Evolutionary conservation across 805 yeast genomes (phyloP), one percentile per base, ranked within the genome.

Genomic region (Barnettozyma siamensis): DNA sequence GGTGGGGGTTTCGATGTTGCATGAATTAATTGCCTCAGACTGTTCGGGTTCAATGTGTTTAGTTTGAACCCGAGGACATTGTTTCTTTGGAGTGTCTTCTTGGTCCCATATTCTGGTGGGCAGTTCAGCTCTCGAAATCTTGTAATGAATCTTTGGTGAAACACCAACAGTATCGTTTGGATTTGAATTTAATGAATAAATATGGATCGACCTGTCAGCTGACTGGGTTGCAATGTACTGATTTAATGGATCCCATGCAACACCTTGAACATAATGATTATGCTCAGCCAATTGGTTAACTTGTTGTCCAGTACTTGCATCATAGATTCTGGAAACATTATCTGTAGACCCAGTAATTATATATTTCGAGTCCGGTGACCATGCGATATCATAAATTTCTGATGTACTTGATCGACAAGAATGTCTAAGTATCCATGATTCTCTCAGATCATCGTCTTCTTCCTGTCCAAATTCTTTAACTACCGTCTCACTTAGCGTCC

Each of bases 261-360:
- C 91, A 3, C 99, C 99, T 62, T 93, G 99, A 3, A 93, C 94
- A 53, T 87, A 91, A 60, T 89, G 96, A 35, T 69, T 67, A 61
- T 93, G 98, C 43, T 84, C 87, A 6, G 76, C 76, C 45, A 81
- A 67, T 49, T 78, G 82, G 21, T 68, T 60, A 1, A 83, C 66
- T 49, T 78, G 73, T 24, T 67, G 65, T 0, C 91, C 93, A 2
- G 70, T 70, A 1, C 59, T 54, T 5, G 74, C 76, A 46, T 73
- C 72, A 53, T 80, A 87, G 0, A 91, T 70, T 35, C 95, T 68
- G 10, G 88, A 75, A 7, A 78, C 70, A 53, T 88, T 87, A 62
- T 93, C 98, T 87, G 91, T 88, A 13, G 95, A 81, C 1, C 96
- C 98, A 7, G 93, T 78, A n/a, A 85, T 78, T 23, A 93, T 69